These are phyloP conservation scores for Xylaria nigripes DNA, from an alignment of 495 filamentous ascomycete genomes.

Conservation along the genomic window DNA sequence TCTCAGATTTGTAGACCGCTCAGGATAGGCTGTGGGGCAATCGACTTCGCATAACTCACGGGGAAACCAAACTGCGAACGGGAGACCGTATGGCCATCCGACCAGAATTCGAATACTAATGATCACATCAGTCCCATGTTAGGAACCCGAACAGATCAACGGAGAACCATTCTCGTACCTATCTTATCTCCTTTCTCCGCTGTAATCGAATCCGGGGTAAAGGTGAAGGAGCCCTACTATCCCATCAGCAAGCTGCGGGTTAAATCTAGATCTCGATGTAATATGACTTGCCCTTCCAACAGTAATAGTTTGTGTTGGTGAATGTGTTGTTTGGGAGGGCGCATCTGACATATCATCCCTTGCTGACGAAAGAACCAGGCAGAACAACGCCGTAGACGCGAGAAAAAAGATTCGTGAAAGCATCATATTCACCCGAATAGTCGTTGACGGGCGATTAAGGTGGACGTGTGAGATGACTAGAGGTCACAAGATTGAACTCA, in stretches of 20 bases:
- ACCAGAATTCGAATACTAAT: conserved; percentile 49
- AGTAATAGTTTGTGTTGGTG: no score
- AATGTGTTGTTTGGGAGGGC: no score
- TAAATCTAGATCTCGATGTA: no score
- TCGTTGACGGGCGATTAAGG: neutral
- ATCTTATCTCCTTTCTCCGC: conserved; percentile 35
- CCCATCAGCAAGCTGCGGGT: neutral
- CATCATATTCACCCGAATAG: neutral
- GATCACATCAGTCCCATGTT: neutral
- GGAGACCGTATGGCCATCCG: conserved; percentile 49
- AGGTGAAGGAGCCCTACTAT: conserved; percentile 25
- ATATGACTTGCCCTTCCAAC: no score
- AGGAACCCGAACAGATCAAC: neutral
- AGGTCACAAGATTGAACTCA: neutral
- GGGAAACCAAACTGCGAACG: conserved; percentile 43
- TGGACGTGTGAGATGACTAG: neutral
- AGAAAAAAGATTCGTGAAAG: neutral
- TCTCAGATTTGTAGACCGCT: no score
- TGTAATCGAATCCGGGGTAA: conserved; percentile 24
- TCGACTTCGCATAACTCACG: neutral
- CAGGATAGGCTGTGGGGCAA: neutral
- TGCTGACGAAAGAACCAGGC: neutral
- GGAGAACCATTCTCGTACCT: conserved; percentile 16
- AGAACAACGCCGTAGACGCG: neutral
- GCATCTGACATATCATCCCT: neutral